A percentile compares a stretch with the other conserved stretches of the same genome.
Conservation (phyloP, 1,284 basidiomycete genomes). For the Cryptococcus floricola region DNA sequence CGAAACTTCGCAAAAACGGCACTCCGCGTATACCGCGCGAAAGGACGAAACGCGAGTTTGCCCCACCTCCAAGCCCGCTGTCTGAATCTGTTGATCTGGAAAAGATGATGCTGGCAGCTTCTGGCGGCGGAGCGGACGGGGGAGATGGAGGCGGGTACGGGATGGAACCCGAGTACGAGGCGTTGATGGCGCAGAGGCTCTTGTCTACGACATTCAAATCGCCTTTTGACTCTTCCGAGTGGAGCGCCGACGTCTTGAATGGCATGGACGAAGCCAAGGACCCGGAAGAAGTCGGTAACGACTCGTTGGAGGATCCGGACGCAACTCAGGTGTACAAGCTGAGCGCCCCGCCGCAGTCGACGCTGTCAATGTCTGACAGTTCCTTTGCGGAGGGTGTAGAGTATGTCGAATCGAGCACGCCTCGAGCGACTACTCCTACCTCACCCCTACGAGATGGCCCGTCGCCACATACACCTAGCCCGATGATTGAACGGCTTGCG, state of each 20-base stretch:
- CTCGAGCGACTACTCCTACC: background rate
- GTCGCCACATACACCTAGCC: background rate
- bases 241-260: background rate
- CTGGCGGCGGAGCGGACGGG: conserved; percentile 19
- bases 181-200: conserved; percentile 3
- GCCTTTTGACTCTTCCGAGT: background rate
- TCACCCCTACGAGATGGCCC: background rate
- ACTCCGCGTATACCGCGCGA: conserved; percentile 54
- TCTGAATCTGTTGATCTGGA: conserved; percentile 16
- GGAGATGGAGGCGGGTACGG: background rate
- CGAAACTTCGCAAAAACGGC: conserved; percentile 64
- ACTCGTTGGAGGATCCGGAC: background rate
- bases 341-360: too few relatives aligned
- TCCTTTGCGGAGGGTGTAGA: background rate
- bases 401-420: background rate
- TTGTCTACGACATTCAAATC: background rate
- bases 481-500: background rate
- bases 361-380: background rate
- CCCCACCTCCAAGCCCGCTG: conserved; percentile 44
- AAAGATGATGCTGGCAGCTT: background rate
- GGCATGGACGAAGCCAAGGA: background rate
- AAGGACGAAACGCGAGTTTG: conserved; percentile 36
- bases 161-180: conserved; percentile 1
- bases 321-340: too few relatives aligned
- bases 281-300: background rate